These are phyloP conservation scores for Hydnum rufescens DNA, from an alignment of 768 basidiomycete species.

Conservation along the genomic window DNA sequence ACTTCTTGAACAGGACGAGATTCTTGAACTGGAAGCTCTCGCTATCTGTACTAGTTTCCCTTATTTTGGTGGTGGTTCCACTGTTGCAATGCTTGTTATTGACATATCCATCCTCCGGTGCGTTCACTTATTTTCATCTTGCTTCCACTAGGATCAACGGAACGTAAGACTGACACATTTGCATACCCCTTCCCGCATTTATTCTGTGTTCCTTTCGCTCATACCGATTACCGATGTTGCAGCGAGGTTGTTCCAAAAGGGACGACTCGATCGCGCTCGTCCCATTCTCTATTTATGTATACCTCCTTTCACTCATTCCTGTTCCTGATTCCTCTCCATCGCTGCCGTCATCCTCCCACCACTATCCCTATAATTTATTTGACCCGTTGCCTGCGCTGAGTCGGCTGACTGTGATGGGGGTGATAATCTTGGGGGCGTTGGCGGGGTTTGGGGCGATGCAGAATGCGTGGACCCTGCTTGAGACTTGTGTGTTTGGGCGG, in stretches of 20 bases:
- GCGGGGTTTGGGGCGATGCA: constrained; percentile 42
- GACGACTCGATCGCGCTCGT: too few species aligned
- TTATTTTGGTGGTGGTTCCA: constrained; percentile 48
- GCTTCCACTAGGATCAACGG: background rate
- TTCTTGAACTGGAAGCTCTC: constrained; percentile 51
- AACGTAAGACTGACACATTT: background rate
- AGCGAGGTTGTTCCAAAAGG: too few species aligned
- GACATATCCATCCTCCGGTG: constrained; percentile 11
- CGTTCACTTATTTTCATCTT: background rate
- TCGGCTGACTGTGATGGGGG: constrained; percentile 49
- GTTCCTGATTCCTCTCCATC: background rate
- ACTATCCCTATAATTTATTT: background rate
- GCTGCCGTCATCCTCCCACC: background rate
- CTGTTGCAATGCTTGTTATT: constrained; percentile 20
- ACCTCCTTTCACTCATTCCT: background rate
- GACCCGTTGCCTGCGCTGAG: background rate
- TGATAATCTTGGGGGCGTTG: constrained; percentile 53
- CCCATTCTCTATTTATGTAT: too few species aligned
- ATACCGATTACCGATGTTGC: background rate
- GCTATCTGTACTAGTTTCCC: constrained; percentile 34
- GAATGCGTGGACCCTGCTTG: background rate
- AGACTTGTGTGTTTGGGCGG: too few species aligned
- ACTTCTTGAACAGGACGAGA: constrained; percentile 28
- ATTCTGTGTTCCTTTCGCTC: background rate
- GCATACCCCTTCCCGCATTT: background rate